These are phyloP conservation scores for Suhomyces emberorum DNA, from an alignment of 805 yeast species.

Conservation along the genomic window DNA sequence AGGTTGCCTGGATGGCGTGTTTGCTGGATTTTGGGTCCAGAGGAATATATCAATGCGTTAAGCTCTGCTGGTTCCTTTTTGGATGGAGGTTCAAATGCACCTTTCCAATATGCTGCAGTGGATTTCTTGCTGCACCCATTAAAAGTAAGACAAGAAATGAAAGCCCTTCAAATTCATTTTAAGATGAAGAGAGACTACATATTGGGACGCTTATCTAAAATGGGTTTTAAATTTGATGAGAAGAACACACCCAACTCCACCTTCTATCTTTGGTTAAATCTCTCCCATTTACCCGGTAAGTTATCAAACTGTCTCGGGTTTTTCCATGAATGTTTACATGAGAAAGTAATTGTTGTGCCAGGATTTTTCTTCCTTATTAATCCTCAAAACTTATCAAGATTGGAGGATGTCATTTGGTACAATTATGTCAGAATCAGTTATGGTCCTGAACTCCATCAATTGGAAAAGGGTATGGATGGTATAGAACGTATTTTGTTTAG, in stretches of 20 bases:
- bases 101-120: slow-evolving; percentile 59
- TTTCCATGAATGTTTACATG: slow-evolving; percentile 61
- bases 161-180: slow-evolving; percentile 56
- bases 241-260: slow-evolving; percentile 52
- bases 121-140: slow-evolving; percentile 52
- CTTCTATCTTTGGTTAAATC: slow-evolving; percentile 57
- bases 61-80: slow-evolving; percentile 57
- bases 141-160: slow-evolving; percentile 49
- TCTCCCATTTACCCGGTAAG: slow-evolving; percentile 53
- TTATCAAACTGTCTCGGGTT: slow-evolving; percentile 56
- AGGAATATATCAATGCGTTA: slow-evolving; percentile 52
- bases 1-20: slow-evolving; percentile 64
- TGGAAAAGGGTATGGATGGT: slow-evolving; percentile 58
- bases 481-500: slow-evolving; percentile 47
- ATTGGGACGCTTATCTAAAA: slow-evolving; percentile 42
- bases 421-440: slow-evolving; percentile 56
- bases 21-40: slow-evolving; percentile 64
- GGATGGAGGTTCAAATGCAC: slow-evolving; percentile 61
- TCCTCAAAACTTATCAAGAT: slow-evolving; percentile 45
- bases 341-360: slow-evolving; percentile 57
- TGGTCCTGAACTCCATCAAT: slow-evolving; percentile 53
- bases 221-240: slow-evolving; percentile 51
- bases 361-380: slow-evolving; percentile 61
- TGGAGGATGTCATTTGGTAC: slow-evolving; percentile 58
- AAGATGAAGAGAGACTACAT: slow-evolving; percentile 57